Evolutionary conservation across 805 yeast genomes (phyloP).

Genomic region (Hemisphaericaspora nanyangensis): DNA sequence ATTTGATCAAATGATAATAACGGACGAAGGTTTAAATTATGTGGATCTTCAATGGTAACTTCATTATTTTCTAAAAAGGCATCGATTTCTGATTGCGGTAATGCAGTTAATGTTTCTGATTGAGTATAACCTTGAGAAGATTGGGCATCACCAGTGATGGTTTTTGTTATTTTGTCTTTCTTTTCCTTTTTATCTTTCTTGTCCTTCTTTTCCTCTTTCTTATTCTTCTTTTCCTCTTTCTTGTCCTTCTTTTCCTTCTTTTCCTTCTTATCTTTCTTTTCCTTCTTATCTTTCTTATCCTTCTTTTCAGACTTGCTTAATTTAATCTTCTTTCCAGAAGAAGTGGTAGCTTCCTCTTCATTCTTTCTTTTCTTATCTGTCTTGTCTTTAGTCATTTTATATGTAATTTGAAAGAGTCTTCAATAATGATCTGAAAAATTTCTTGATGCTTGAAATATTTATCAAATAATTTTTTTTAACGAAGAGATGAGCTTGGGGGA

Average conservation of each 20-base stretch:
- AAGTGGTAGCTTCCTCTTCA: slow-evolving; percentile 9
- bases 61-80: slow-evolving; percentile 66
- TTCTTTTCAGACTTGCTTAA: slow-evolving; percentile 24
- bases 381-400: slow-evolving; percentile 13
- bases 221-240: slow-evolving; percentile 22
- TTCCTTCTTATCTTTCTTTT: slow-evolving; percentile 25
- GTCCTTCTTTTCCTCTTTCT: slow-evolving; percentile 25
- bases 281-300: slow-evolving; percentile 22
- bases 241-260: slow-evolving; percentile 25
- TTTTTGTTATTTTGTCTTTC: slow-evolving; percentile 14
- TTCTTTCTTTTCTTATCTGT: slow-evolving; percentile 19
- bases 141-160: slow-evolving; percentile 11
- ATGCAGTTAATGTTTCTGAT: slow-evolving; percentile 32
- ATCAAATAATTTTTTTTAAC: background rate
- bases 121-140: slow-evolving; percentile 29
- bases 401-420: background rate
- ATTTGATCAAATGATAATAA: slow-evolving; percentile 64
- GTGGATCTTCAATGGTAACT: slow-evolving; percentile 74
- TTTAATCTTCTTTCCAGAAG: slow-evolving; percentile 24
- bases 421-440: background rate
- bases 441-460: background rate
- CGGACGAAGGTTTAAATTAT: slow-evolving; percentile 55
- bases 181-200: slow-evolving; percentile 22
- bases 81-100: slow-evolving; percentile 55
- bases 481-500: no score